Evolutionary conservation across 441 rosid genomes (phyloP), one percentile per base, ranked within the genome.

Genomic region (Biscutella laevigata): DNA sequence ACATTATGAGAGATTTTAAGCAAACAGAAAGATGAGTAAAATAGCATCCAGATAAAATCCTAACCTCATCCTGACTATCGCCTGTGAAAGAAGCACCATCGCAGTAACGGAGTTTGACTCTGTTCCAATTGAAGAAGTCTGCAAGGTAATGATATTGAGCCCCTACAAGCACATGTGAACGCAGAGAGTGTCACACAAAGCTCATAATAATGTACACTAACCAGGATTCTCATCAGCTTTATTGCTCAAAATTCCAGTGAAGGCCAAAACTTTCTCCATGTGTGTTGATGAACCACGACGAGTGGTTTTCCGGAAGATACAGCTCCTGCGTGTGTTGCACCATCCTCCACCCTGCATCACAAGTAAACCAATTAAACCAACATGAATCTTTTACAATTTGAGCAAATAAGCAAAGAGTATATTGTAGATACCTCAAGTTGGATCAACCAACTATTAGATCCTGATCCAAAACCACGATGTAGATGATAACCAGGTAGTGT

Each of bases 71-170:
- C 30, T 70, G 77, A 48, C 81, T 77, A 12, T 77, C 78, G 21
- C 98, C 96, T 39, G 86, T 73, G 66, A 91, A 79, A 26, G 98
- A 91, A 4, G 95, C 98, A 49, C 98, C 98, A 62, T 91, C 96
- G 53, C 98, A 85, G 62, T 91, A 91, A 25, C 96, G 88, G 47
- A 91, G 34, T 71, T 80, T 83, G 25, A 87, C 85, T 73, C 80
- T 84, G 54, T 91, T 91, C 98, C 96, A 91, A 74, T 77, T 81
- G 64, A 52, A 84, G 73, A 91, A 91, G 64, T 84, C 98, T 91
- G 67, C 59, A 64, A 45, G 14, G 43, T 15, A 27, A 47, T 25
- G 30, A 45, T 7, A 40, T 1, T 3, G 2, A 53, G 37, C 27
- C 3, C 6, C 2, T 15, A 26, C 26, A 39, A 56, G 7, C 30